Evolutionary conservation across 441 rosid species (phyloP).

Genomic region (Adansonia madagascariensis): DNA sequence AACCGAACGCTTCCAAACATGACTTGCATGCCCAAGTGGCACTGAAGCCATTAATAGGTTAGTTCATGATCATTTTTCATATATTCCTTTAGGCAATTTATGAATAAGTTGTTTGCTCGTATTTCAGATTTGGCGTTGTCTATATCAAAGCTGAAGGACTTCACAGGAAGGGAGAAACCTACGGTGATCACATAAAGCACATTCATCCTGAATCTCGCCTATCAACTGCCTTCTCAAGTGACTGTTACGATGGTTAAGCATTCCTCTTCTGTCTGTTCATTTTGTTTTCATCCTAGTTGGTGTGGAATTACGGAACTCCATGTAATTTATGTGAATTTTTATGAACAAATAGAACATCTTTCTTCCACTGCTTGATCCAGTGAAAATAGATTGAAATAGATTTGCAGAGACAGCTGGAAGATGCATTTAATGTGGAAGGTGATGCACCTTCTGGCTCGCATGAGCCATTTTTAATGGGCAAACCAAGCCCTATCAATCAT

Average conservation of each 20-base stretch:
- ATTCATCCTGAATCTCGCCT: not conserved
- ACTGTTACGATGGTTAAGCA: too few relatives aligned
- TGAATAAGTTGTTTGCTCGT: conserved; percentile 27
- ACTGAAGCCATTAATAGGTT: conserved; percentile 83
- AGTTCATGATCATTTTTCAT: conserved; percentile 25
- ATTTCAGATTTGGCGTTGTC: conserved; percentile 81
- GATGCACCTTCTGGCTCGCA: not conserved
- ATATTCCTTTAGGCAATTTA: not conserved
- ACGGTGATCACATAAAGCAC: conserved; percentile 77
- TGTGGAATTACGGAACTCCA: not conserved
- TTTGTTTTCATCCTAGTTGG: conserved; percentile 35
- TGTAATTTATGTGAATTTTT: conserved; percentile 27
- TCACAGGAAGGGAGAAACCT: conserved; percentile 91
- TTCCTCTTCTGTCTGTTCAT: conserved; percentile 24
- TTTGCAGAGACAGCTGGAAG: not conserved
- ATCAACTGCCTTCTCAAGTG: conserved; percentile 8
- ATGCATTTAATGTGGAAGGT: not conserved
- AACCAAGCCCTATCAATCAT: not conserved
- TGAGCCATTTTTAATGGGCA: not conserved
- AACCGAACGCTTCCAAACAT: conserved; percentile 80
- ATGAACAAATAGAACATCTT: conserved; percentile 28
- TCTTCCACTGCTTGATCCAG: not conserved
- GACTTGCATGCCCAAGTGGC: conserved; percentile 88
- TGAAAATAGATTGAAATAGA: not conserved
- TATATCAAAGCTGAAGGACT: conserved; percentile 84